Conservation (phyloP, 2,329 filamentous ascomycete species). For the Leptographium galeiforme region DNA sequence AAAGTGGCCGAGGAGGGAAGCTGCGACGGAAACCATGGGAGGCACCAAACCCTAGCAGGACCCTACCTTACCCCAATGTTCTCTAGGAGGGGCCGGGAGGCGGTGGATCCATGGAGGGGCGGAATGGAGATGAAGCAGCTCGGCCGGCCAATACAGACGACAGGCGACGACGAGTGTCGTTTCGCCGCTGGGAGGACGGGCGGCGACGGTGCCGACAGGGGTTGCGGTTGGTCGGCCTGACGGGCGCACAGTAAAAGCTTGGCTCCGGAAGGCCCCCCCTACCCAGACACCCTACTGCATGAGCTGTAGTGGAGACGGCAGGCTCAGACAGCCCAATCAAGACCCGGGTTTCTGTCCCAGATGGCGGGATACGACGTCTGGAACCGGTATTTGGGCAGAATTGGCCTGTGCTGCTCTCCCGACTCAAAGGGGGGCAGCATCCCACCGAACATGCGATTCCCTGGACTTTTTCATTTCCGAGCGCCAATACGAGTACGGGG, state of each 20-base stretch:
- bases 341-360: neutral
- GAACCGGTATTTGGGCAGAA: neutral
- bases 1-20: neutral
- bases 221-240: neutral
- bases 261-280: neutral
- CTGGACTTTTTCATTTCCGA: neutral
- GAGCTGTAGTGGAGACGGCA: neutral
- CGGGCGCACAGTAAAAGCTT: neutral
- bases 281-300: too few relatives aligned
- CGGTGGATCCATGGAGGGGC: neutral
- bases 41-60: neutral
- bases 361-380: neutral
- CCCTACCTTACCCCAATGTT: neutral
- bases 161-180: neutral
- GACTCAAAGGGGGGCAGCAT: neutral
- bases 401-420: neutral
- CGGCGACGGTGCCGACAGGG: neutral
- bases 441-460: slow-evolving; percentile 1
- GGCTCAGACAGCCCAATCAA: neutral
- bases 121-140: too few relatives aligned
- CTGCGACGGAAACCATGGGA: neutral
- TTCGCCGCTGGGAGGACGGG: neutral
- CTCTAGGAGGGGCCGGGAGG: neutral
- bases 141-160: neutral
- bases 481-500: neutral